Evolutionary conservation across 2,329 filamentous ascomycete genomes (phyloP), one percentile per base, ranked within the genome.

Genomic region (Colletotrichum karsti): DNA sequence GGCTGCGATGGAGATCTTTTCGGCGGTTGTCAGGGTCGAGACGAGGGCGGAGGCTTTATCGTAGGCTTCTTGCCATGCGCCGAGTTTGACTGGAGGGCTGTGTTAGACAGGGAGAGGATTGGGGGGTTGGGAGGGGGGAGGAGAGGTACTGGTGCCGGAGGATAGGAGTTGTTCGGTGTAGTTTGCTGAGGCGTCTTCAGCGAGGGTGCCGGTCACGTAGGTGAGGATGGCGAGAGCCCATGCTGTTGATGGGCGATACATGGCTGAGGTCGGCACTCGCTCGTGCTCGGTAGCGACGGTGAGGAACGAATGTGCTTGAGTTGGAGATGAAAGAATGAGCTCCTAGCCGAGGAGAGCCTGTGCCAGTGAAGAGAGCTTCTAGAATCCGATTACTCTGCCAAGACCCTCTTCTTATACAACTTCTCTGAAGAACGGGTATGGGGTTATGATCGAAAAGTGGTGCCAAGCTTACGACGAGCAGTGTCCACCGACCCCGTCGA

Each of bases 1-100:
- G 5, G 78, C 73, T 0, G 76, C 71, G 24, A 85, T 80, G 68
- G 85, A 85, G 33, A 79, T 88, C 75, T 90, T 92, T 74, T 92
- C 90, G 9, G 90, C 89, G 2, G 92, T 77, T 0, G 90, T 92
- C 86, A 92, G 88, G 57, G 87, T 84, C 37, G 79, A 78, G 9
- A 92, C 89, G 2, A 92, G 78, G 1, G 79, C 75, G 28, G 84
- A 80, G 2, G 90, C 90, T 69, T 86, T 88, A 42, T 78, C 77
- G 72, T 91, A 92, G 50, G 90, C 88, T 26, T 81, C 79, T 6
- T 81, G 80, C 90, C 90, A 92, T 3, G 64, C 69, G 20, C 73
- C 73, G 39, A 75, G 73, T 4, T 73, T 72, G 57, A 74, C 70
- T n/a, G n/a, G n/a, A n/a, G n/a, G n/a, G n/a, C n/a, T n/a, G n/a